These are phyloP conservation scores for Arbutus unedo DNA, from an alignment of 148 eudicot genomes.

Conservation along the genomic window DNA sequence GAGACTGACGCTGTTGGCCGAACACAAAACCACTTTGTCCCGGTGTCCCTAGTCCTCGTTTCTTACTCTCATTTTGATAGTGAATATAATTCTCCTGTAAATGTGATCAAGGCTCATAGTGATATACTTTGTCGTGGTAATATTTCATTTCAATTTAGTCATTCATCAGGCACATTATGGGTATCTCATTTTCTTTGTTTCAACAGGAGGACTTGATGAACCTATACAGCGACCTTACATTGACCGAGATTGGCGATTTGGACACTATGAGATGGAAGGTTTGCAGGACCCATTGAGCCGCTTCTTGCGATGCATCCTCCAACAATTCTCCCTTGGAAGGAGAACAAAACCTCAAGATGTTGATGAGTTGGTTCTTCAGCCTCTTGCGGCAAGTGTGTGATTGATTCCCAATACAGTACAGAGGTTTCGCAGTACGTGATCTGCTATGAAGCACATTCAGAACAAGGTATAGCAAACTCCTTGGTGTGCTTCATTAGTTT, in stretches of 20 bases:
- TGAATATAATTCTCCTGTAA: slow-evolving; percentile 3
- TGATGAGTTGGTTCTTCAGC: slow-evolving; percentile 38
- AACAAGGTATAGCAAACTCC: slow-evolving; percentile 14
- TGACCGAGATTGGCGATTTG: slow-evolving; percentile 92
- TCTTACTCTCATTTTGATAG: neutral
- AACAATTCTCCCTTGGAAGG: slow-evolving; percentile 38
- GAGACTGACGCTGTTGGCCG: neutral
- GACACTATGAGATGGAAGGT: slow-evolving; percentile 95
- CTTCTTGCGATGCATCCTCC: slow-evolving; percentile 48
- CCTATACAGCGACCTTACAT: slow-evolving; percentile 67
- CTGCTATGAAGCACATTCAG: neutral
- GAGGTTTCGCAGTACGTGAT: neutral
- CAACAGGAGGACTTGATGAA: slow-evolving; percentile 89
- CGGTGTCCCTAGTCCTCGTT: neutral
- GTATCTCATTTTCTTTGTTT: slow-evolving; percentile 11
- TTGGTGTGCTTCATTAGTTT: slow-evolving; percentile 1
- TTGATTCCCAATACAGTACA: neutral
- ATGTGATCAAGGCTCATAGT: neutral
- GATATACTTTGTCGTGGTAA: neutral
- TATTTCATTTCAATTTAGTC: neutral
- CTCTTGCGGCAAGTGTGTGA: slow-evolving; percentile 23
- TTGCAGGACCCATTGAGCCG: slow-evolving; percentile 87
- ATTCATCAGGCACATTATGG: neutral
- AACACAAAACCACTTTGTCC: neutral
- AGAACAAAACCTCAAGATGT: slow-evolving; percentile 38